phyloP scores from a whole-genome alignment of 345 rosid genomes.

The Mercurialis annua region DNA sequence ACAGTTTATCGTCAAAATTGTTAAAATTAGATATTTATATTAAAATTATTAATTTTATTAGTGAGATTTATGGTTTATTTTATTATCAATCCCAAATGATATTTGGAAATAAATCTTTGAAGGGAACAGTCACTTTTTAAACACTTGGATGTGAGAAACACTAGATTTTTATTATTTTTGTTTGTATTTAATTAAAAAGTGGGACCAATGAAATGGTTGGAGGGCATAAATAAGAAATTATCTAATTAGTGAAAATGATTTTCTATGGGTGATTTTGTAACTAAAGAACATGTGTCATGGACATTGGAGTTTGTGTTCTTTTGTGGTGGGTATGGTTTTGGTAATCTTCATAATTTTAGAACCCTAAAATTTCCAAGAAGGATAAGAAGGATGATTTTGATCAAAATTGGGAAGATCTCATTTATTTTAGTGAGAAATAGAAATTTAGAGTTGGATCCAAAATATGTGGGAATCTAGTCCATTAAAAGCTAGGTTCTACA shows the following conservation, averaged over 20 bases:
- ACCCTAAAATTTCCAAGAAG: slow-evolving; percentile 2
- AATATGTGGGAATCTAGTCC: too few relatives aligned
- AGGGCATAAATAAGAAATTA: slow-evolving; percentile 17
- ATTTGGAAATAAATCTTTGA: not conserved
- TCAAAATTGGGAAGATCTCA: not conserved
- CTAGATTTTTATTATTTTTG: not conserved
- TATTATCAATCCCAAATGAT: too few relatives aligned
- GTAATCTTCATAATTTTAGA: not conserved
- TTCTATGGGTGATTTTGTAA: slow-evolving; percentile 11
- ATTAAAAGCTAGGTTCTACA: too few relatives aligned
- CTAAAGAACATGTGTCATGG: not conserved
- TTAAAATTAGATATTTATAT: too few relatives aligned
- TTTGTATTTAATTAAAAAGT: not conserved
- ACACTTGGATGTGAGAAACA: not conserved
- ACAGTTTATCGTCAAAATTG: too few relatives aligned
- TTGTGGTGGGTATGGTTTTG: not conserved
- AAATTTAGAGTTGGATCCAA: slow-evolving; percentile 8
- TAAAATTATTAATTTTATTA: too few relatives aligned
- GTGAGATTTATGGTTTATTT: too few relatives aligned
- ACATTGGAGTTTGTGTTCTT: not conserved
- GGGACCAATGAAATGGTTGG: slow-evolving; percentile 17
- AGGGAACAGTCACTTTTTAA: slow-evolving; percentile 1
- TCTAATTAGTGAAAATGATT: not conserved
- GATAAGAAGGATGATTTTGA: not conserved
- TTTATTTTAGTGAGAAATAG: not conserved